Evolutionary conservation across 495 filamentous ascomycete species (phyloP).

Genomic region (Arthonia radiata): DNA sequence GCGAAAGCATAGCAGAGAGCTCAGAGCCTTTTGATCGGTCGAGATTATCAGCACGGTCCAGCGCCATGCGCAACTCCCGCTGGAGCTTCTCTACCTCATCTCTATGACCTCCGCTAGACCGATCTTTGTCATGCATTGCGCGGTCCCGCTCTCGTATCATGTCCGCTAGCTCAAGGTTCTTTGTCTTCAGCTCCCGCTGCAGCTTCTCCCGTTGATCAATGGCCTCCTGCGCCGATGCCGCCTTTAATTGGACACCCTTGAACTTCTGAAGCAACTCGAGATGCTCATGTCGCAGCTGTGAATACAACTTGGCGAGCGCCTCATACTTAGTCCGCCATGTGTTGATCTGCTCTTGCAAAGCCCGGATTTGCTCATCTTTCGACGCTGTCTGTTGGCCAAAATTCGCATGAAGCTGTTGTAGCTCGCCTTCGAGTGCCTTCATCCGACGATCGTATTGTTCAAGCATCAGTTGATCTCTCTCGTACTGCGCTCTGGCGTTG

Average conservation of each 20-base stretch:
- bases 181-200: conserved; percentile 91
- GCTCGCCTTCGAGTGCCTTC: conserved; percentile 75
- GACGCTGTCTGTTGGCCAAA: conserved; percentile 64
- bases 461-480: conserved; percentile 86
- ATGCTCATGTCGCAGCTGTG: conserved; percentile 85
- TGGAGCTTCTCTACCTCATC: too few species aligned
- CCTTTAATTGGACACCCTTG: conserved; percentile 86
- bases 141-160: conserved; percentile 96
- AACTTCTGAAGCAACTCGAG: conserved; percentile 83
- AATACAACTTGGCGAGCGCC: conserved; percentile 86
- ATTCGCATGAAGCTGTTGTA: conserved; percentile 56
- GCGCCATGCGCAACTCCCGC: too few species aligned
- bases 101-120: conserved; percentile 58
- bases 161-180: conserved; percentile 91
- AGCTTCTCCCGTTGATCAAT: conserved; percentile 88
- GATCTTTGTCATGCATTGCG: conserved; percentile 80
- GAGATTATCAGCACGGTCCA: conserved; percentile 79
- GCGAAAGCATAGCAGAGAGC: conserved; percentile 74
- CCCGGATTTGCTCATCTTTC: conserved; percentile 80
- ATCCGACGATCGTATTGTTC: conserved; percentile 89
- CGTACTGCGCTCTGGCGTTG: conserved; percentile 81
- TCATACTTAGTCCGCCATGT: conserved; percentile 96
- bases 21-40: conserved; percentile 84
- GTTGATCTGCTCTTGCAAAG: conserved; percentile 83
- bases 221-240: conserved; percentile 86